phyloP scores from a whole-genome alignment of 2,329 filamentous ascomycete genomes.

The Penicillium sp. region DNA sequence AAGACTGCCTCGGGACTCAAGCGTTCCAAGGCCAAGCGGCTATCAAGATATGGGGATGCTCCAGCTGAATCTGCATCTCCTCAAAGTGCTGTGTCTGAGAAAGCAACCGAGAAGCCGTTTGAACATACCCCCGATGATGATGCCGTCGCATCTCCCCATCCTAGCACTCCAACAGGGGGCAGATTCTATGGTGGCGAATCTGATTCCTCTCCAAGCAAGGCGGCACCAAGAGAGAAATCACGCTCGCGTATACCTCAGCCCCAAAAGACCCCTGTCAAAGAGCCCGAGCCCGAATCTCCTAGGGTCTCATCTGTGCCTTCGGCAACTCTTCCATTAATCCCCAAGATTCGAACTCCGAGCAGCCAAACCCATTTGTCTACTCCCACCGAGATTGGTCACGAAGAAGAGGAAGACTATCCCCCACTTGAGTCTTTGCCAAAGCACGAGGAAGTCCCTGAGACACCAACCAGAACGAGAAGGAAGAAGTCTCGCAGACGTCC shows the following conservation, averaged over 20 bases:
- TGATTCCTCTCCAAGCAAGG: slow-evolving; percentile 13
- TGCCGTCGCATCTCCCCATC: slow-evolving; percentile 6
- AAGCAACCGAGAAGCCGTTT: slow-evolving; percentile 16
- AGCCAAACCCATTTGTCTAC: slow-evolving; percentile 36
- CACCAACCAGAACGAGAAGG: slow-evolving; percentile 27
- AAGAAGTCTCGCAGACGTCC: slow-evolving; percentile 30
- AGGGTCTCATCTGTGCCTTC: slow-evolving; percentile 52
- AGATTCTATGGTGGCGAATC: slow-evolving; percentile 18
- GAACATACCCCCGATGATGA: slow-evolving; percentile 12
- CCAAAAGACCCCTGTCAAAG: slow-evolving; percentile 29
- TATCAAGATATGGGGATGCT: slow-evolving; percentile 41
- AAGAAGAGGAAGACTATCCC: slow-evolving; percentile 35
- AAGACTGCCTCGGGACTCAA: slow-evolving; percentile 39
- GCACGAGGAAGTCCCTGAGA: slow-evolving; percentile 22
- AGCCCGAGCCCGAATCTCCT: slow-evolving; percentile 34
- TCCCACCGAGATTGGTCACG: slow-evolving; percentile 21
- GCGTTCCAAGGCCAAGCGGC: slow-evolving; percentile 43
- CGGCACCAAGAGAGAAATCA: slow-evolving; percentile 18
- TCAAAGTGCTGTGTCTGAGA: slow-evolving; percentile 24
- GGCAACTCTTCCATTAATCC: slow-evolving; percentile 46
- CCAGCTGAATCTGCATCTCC: slow-evolving; percentile 28
- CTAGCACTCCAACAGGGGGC: slow-evolving; percentile 6
- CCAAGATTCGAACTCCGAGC: slow-evolving; percentile 43
- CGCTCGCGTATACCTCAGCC: slow-evolving; percentile 14
- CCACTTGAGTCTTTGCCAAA: slow-evolving; percentile 21